These are phyloP conservation scores for Avena insularis DNA, from an alignment of 176 grass and related monocot genomes.

Conservation along the genomic window DNA sequence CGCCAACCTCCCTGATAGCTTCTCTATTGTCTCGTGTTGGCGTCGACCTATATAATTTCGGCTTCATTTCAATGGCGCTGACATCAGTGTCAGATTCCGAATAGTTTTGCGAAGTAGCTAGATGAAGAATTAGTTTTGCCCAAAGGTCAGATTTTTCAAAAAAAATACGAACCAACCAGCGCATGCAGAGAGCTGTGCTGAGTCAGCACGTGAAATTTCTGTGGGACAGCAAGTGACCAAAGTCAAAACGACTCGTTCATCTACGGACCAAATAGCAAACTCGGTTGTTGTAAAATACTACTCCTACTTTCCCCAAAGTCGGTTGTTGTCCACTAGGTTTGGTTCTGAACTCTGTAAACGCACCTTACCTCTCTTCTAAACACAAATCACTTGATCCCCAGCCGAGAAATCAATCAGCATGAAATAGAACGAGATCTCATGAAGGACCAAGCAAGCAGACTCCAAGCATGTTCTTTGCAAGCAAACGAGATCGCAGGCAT, in stretches of 20 bases:
- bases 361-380: neutral
- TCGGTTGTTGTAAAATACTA: neutral
- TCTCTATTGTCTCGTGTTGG: too few relatives aligned
- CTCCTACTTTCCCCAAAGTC: neutral
- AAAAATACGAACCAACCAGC: too few relatives aligned
- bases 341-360: neutral
- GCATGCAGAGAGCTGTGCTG: neutral
- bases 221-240: neutral
- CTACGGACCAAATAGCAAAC: neutral
- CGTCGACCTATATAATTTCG: too few relatives aligned
- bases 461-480: conserved; percentile 12
- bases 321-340: neutral
- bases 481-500: neutral
- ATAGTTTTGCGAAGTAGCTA: too few relatives aligned
- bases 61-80: too few relatives aligned
- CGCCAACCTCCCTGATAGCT: too few relatives aligned
- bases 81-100: too few relatives aligned
- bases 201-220: neutral
- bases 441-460: neutral
- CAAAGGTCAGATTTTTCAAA: too few relatives aligned
- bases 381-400: conserved; percentile 1
- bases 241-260: neutral
- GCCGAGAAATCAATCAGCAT: neutral
- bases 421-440: neutral
- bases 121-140: too few relatives aligned